These are phyloP conservation scores for Pseudogymnoascus sp. DNA, from an alignment of 2,329 filamentous ascomycete species.

Conservation along the genomic window DNA sequence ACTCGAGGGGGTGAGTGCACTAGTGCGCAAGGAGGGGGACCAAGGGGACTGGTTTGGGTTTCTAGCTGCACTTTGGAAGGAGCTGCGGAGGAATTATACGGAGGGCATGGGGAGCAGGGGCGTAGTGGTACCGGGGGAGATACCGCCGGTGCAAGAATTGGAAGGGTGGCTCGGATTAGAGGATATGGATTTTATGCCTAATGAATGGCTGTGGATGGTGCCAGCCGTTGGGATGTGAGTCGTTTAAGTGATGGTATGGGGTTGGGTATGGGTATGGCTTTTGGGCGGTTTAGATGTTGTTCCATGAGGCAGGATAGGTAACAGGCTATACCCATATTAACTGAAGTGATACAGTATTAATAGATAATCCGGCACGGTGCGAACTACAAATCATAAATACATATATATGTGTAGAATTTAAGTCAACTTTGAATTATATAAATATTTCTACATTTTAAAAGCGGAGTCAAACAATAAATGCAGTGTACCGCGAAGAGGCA, in stretches of 20 bases:
- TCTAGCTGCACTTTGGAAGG: conserved; percentile 4
- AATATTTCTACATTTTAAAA: too few species aligned
- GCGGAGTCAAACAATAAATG: too few species aligned
- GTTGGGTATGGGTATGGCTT: neutral
- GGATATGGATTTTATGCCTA: conserved; percentile 10
- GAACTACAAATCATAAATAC: neutral
- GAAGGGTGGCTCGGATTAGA: neutral
- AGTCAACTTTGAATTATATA: too few species aligned
- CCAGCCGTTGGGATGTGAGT: neutral
- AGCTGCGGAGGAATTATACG: conserved; percentile 7
- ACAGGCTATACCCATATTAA: neutral
- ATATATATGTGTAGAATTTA: too few species aligned
- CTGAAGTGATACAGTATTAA: neutral
- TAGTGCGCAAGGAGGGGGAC: neutral
- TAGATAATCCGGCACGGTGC: neutral
- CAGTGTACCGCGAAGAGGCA: too few species aligned
- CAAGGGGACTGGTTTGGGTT: conserved; percentile 9
- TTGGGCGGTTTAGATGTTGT: neutral
- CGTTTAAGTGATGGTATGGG: neutral
- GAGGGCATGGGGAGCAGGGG: neutral
- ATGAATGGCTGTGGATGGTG: conserved; percentile 10
- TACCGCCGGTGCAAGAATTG: neutral
- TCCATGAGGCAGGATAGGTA: neutral
- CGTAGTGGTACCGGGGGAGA: neutral
- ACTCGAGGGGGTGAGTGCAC: neutral